Base-by-base conservation (phyloP, 73 alveolate genomes). In the Symbiodinium pilosum region DNA sequence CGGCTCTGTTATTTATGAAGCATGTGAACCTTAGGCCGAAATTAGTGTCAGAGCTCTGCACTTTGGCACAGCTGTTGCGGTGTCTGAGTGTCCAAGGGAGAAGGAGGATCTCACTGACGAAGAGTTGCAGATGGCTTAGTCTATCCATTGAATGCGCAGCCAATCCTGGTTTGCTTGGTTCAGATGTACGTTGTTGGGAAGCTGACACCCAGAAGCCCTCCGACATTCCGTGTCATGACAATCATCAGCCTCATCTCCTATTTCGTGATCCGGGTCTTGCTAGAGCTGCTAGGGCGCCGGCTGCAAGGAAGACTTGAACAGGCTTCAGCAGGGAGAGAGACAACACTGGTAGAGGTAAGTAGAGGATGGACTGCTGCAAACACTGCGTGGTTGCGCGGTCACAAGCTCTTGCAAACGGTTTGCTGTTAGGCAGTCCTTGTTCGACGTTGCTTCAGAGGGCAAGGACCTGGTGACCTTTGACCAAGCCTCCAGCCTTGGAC, bases 31-130 rank as follows among this genome's bases (percentile, higher is more conserved):
- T n/a, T n/a, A n/a, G n/a, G n/a, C n/a, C n/a, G n/a, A n/a, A n/a
- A n/a, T n/a, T n/a, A n/a, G n/a, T n/a, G n/a, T n/a, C n/a, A n/a
- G n/a, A n/a, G n/a, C n/a, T n/a, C n/a, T n/a, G n/a, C n/a, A n/a
- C n/a, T n/a, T n/a, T n/a, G n/a, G n/a, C n/a, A n/a, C n/a, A n/a
- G n/a, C n/a, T n/a, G n/a, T n/a, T n/a, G n/a, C 14, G 59, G 59
- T 9, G 59, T 47, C 59, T 64, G 81, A 24, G 1, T 26, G 73
- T n/a, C 73, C 30, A 30, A 54, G 81, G 81, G 81, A 91, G 56
- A 85, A 91, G 44, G 97, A 85, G 5, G 97, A 91, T 6, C 97
- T 91, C 26, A 42, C 97, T 21, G 97, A 91, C 5, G 97, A 91
- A 91, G 97, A 91, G 42, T 51, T 91, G 97, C 43, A 7, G 36